phyloP scores from a whole-genome alignment of 495 filamentous ascomycete genomes.

The Letharia lupina region DNA sequence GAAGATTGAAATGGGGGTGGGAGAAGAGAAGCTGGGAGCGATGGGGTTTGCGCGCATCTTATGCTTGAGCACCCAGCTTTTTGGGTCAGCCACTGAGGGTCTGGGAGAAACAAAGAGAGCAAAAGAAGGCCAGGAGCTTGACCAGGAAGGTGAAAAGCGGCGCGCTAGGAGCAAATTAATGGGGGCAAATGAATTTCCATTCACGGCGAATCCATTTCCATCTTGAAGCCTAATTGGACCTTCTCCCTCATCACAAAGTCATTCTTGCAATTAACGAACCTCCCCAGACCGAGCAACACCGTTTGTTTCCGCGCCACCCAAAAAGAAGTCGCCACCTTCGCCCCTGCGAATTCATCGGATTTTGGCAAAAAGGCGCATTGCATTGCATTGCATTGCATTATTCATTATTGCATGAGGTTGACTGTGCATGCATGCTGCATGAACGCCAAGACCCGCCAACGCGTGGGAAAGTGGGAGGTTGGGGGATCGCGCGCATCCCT shows the following conservation, averaged over 20 bases:
- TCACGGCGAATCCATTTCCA: slow-evolving; percentile 1
- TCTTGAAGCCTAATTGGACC: slow-evolving; percentile 12
- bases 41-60: slow-evolving; percentile 15
- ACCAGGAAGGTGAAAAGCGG: neutral
- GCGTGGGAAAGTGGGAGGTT: slow-evolving; percentile 12
- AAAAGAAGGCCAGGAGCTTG: neutral
- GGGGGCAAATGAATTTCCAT: slow-evolving; percentile 2
- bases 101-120: neutral
- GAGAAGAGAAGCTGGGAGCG: neutral
- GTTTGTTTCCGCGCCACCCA: slow-evolving; percentile 1
- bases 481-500: slow-evolving; percentile 9
- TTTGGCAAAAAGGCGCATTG: neutral
- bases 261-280: neutral
- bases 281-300: neutral
- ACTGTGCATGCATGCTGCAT: neutral
- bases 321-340: neutral
- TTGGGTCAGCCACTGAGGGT: neutral
- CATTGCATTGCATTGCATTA: neutral
- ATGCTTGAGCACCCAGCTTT: slow-evolving; percentile 5
- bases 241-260: neutral
- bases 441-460: neutral
- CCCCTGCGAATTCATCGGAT: neutral
- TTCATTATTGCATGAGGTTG: slow-evolving; percentile 6
- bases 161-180: slow-evolving; percentile 5
- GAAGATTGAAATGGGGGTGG: neutral